Evolutionary conservation across 306 rosid species (phyloP).

Genomic region (Arachis hypogaea): DNA sequence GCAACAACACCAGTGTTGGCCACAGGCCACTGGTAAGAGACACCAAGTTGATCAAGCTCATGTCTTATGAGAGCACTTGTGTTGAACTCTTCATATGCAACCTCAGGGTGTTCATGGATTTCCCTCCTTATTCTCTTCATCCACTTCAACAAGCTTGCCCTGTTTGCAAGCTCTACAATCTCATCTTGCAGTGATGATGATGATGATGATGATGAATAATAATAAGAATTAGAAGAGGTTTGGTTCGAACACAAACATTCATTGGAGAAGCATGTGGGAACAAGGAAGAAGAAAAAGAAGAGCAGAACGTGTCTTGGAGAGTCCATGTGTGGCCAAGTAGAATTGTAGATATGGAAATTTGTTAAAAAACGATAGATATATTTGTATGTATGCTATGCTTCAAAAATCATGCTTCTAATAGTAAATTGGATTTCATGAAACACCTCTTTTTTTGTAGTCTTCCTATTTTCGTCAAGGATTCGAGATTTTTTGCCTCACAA

Average conservation of each 20-base stretch:
- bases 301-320: conserved; percentile 20
- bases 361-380: neutral
- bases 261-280: conserved; percentile 23
- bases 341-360: conserved; percentile 9
- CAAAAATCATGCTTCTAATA: neutral
- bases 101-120: conserved; percentile 86
- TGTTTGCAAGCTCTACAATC: conserved; percentile 61
- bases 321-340: conserved; percentile 40
- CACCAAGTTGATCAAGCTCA: conserved; percentile 69
- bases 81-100: conserved; percentile 72
- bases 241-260: conserved; percentile 19
- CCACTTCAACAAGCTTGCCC: conserved; percentile 56
- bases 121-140: conserved; percentile 72
- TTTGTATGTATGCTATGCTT: neutral
- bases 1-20: conserved; percentile 83
- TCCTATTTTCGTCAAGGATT: too few relatives aligned
- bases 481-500: too few relatives aligned
- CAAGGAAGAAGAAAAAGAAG: conserved; percentile 33
- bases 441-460: too few relatives aligned
- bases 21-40: conserved; percentile 78
- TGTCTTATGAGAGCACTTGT: conserved; percentile 69
- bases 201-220: neutral
- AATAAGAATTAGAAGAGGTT: conserved; percentile 17
- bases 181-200: conserved; percentile 35
- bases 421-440: too few relatives aligned